Conservation (phyloP, 495 filamentous ascomycete genomes). For the Aspergillus ellipticus region DNA sequence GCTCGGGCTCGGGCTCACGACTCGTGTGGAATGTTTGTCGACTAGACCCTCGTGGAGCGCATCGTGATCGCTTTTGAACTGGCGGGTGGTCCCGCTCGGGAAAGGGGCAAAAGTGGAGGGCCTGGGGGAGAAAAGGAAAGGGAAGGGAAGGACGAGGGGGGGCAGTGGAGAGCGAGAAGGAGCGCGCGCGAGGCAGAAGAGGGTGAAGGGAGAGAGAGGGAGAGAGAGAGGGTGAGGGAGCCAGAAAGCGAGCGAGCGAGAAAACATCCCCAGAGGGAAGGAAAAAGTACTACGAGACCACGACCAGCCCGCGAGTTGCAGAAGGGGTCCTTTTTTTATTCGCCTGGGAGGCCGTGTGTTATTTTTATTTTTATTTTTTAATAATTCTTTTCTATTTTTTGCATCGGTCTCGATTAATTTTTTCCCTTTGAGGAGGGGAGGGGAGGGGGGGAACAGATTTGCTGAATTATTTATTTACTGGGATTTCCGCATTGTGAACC, state of each 20-base stretch:
- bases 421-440: not conserved
- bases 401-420: too few relatives aligned
- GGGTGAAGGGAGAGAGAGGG: constrained; percentile 4
- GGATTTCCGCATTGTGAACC: not conserved
- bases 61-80: constrained; percentile 12
- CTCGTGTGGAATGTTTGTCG: not conserved
- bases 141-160: constrained; percentile 4
- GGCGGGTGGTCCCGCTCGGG: constrained; percentile 12
- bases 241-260: not conserved
- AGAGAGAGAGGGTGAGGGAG: constrained; percentile 9
- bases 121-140: constrained; percentile 3
- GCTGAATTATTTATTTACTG: not conserved
- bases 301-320: too few relatives aligned
- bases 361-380: constrained; percentile 3
- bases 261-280: not conserved
- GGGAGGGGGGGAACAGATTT: too few relatives aligned
- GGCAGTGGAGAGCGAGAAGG: not conserved
- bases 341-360: not conserved
- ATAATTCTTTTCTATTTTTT: constrained; percentile 1
- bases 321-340: not conserved
- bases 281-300: constrained; percentile 14
- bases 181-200: constrained; percentile 3
- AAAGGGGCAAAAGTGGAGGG: not conserved
- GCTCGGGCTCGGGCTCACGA: not conserved
- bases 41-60: constrained; percentile 5